A percentile compares a stretch with the other conserved stretches of the same genome.
Evolutionary conservation across 1,139 yeast genomes (phyloP).

Genomic region (Yamadazyma buinensis): DNA sequence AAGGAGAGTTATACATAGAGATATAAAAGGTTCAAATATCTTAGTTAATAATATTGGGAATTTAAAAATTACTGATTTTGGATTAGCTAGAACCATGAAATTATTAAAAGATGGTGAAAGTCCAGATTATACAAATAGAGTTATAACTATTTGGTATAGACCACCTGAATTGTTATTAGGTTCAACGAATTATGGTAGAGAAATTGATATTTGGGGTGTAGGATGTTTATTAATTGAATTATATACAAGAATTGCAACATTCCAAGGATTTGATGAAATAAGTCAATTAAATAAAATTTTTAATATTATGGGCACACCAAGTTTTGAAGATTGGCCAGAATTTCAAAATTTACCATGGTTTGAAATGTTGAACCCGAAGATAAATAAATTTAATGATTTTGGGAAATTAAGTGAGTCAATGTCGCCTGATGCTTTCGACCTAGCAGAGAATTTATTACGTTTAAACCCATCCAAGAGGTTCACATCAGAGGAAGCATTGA

Average conservation of each 20-base stretch:
- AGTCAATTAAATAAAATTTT: conserved; percentile 77
- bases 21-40: conserved; percentile 91
- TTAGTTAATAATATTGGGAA: conserved; percentile 68
- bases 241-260: conserved; percentile 69
- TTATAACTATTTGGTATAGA: conserved; percentile 93
- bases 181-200: conserved; percentile 83
- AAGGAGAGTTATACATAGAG: conserved; percentile 82
- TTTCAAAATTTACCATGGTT: conserved; percentile 85
- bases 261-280: conserved; percentile 87
- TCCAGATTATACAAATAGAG: conserved; percentile 87
- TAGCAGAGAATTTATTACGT: conserved; percentile 59
- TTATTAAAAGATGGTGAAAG: conserved; percentile 47
- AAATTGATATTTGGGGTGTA: conserved; percentile 95
- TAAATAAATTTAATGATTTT: conserved; percentile 46
- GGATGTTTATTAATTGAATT: conserved; percentile 88
- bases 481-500: conserved; percentile 83
- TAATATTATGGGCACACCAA: conserved; percentile 85
- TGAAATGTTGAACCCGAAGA: conserved; percentile 69
- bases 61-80: conserved; percentile 89
- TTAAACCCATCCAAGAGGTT: conserved; percentile 72
- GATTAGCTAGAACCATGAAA: conserved; percentile 81
- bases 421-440: conserved; percentile 53
- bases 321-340: conserved; percentile 71
- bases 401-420: conserved; percentile 43
- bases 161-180: conserved; percentile 94